phyloP scores from a whole-genome alignment of 805 yeast genomes.

The Schizosaccharomyces japonicus region DNA sequence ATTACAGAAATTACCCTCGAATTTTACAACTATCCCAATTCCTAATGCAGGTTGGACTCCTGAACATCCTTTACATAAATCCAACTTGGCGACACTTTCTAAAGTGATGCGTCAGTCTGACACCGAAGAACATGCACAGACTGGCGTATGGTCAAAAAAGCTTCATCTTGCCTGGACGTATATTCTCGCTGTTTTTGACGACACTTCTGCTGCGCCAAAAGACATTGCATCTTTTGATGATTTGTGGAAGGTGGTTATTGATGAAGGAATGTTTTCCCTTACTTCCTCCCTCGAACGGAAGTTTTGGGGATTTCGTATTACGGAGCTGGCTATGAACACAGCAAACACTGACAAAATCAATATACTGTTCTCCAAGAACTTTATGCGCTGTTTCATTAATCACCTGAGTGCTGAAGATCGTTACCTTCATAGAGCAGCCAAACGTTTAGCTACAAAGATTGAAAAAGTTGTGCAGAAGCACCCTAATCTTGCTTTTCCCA shows the following conservation, averaged over 20 bases:
- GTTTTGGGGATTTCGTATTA: constrained; percentile 61
- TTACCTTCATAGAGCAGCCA: constrained; percentile 42
- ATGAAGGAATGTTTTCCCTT: constrained; percentile 53
- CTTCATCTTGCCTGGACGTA: constrained; percentile 57
- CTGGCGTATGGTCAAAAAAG: constrained; percentile 50
- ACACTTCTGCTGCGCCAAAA: constrained; percentile 10
- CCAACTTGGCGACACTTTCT: constrained; percentile 37
- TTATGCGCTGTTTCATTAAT: constrained; percentile 49
- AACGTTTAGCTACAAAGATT: constrained; percentile 22
- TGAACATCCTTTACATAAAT: constrained; percentile 48
- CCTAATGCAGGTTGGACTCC: constrained; percentile 31
- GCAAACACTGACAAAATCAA: constrained; percentile 11
- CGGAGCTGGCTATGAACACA: constrained; percentile 24
- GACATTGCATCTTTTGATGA: constrained; percentile 20
- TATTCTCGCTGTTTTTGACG: constrained; percentile 23
- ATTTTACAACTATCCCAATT: constrained; percentile 8
- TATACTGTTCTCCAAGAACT: constrained; percentile 21
- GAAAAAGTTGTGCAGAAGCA: constrained; percentile 17
- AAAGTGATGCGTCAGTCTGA: constrained; percentile 29
- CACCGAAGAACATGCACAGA: constrained; percentile 18
- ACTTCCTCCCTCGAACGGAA: constrained; percentile 69
- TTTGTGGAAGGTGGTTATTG: constrained; percentile 61
- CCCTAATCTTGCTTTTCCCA: constrained; percentile 18
- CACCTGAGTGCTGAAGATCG: constrained; percentile 49
- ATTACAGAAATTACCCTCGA: neutral